Evolutionary conservation across 1,284 basidiomycete species (phyloP).

Genomic region (Pterulicium gracile): DNA sequence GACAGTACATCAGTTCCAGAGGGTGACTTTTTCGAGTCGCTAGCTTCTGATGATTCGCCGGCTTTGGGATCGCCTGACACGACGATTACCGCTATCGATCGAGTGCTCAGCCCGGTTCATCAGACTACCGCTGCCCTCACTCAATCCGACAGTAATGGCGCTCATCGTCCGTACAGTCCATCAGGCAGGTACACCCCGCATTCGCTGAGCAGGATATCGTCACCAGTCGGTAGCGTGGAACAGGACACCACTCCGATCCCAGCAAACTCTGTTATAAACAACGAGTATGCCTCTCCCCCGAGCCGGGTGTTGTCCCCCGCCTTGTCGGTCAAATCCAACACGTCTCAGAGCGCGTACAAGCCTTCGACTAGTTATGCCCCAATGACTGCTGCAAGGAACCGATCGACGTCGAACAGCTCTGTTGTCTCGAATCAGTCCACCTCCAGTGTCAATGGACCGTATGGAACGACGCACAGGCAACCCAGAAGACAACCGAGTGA

Average conservation of each 20-base stretch:
- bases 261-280: background rate
- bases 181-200: background rate
- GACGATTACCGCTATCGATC: too few species aligned
- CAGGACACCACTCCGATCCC: background rate
- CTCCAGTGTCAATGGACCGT: slow-evolving; percentile 25
- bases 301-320: slow-evolving; percentile 1
- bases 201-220: background rate
- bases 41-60: too few species aligned
- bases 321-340: slow-evolving; percentile 8
- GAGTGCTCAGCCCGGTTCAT: too few species aligned
- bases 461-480: slow-evolving; percentile 25
- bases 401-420: slow-evolving; percentile 44
- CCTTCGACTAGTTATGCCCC: slow-evolving; percentile 6
- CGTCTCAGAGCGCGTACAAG: slow-evolving; percentile 10
- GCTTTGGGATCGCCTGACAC: too few species aligned
- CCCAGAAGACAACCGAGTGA: slow-evolving; percentile 15
- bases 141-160: too few species aligned
- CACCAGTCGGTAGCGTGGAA: background rate
- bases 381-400: slow-evolving; percentile 21
- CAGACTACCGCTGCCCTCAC: too few species aligned
- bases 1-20: too few species aligned
- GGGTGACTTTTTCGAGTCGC: too few species aligned
- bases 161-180: background rate
- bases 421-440: slow-evolving; percentile 26
- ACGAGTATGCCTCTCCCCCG: background rate